phyloP scores from a whole-genome alignment of 1,139 yeast genomes.

The Suhomyces bolitotheri region DNA sequence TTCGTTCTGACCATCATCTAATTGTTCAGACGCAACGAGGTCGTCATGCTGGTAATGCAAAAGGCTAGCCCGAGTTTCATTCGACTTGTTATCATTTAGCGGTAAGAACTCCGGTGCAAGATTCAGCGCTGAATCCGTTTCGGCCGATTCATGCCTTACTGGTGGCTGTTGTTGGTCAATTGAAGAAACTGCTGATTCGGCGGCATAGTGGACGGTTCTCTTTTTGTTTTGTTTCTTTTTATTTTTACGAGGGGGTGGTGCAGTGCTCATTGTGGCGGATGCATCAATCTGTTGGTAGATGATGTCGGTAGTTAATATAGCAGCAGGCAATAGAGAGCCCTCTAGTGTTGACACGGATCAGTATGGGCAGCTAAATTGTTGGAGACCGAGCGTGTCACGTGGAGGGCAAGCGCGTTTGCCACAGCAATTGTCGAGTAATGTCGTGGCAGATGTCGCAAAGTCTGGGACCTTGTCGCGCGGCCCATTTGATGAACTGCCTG shows the following conservation, averaged over 20 bases:
- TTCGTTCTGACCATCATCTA: conserved; percentile 1
- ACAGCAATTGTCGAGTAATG: too few relatives aligned
- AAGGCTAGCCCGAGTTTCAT: conserved; percentile 8
- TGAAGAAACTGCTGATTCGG: background rate
- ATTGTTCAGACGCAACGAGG: conserved; percentile 1
- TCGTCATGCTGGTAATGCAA: conserved; percentile 3
- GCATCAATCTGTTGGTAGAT: conserved; percentile 4
- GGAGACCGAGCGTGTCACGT: too few relatives aligned
- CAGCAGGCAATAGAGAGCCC: background rate
- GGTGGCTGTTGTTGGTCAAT: background rate
- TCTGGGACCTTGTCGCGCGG: too few relatives aligned
- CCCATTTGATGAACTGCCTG: too few relatives aligned
- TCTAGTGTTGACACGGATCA: background rate
- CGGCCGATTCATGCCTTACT: background rate
- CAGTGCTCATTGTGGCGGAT: conserved; percentile 5
- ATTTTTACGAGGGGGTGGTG: conserved; percentile 8
- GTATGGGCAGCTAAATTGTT: background rate
- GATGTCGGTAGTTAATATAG: too few relatives aligned
- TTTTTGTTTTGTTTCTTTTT: conserved; percentile 8
- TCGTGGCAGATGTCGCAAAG: too few relatives aligned
- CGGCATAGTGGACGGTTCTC: conserved; percentile 8
- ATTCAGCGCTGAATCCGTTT: background rate
- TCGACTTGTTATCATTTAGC: conserved; percentile 7
- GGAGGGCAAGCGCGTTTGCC: too few relatives aligned
- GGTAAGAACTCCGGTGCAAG: background rate